Evolutionary conservation across 75 land plant species (phyloP), one percentile per base, ranked within the genome.

Genomic region (Pinus albicaulis): DNA sequence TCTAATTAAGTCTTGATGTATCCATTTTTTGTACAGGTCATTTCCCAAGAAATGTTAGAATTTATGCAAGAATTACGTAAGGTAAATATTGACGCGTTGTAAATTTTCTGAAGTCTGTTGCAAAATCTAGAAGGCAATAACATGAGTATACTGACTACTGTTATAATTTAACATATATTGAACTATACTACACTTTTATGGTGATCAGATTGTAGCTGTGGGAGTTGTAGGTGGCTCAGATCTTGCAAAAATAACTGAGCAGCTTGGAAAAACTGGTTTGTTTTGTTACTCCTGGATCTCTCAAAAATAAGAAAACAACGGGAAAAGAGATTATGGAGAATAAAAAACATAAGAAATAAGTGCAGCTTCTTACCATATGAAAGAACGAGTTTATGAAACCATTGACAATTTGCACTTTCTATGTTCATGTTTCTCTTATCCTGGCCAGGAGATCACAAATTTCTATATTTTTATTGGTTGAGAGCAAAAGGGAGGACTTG

Each of bases 221-320:
- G 98, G 98, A 57, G 95, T 95, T 64, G 98, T 95, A 66, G 99
- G 99, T 76, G 99, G 99, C 56, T 97, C 99, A 28, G 98, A 97
- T 69, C 92, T 94, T 71, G 70, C 78, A 20, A 97, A 97, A 77
- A 97, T 97, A 76, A 74, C 89, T 20, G 99, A 97, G 75, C 99
- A 97, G 81, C 95, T 97, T 64, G 98, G 99, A 11, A 88, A 82
- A n/a, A 63, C 83, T 79, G 91, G 99, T 96, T 38, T 57, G 62
- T 65, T n/a, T 61, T 22, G 20, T 71, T 71, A 8, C 59, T 19
- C 56, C 64, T 3, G 36, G 44, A 56, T 66, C 16, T 31, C 28
- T 26, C 59, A 38, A 76, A 38, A n/a, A 26, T 66, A 8, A 22
- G 19, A 48, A 48, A 48, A 48, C 53, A 10, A 48, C 12, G 48